Conservation (phyloP, 2,329 filamentous ascomycete genomes). For the Colletotrichum sansevieriae region DNA sequence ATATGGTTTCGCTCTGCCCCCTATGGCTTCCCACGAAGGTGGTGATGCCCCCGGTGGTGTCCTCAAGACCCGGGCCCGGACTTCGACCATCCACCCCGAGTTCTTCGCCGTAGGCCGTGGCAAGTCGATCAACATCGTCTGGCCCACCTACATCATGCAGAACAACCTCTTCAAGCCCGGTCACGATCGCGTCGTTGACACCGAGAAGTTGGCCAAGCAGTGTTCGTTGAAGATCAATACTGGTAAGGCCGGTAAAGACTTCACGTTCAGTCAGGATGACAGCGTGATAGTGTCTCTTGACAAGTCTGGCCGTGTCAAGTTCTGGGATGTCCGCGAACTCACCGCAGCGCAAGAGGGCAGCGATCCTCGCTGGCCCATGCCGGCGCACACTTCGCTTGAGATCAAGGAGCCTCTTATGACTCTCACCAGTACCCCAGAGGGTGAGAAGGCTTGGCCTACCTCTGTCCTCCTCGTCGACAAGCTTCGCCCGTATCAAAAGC, state of each 20-base stretch:
- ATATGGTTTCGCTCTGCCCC: slow-evolving; percentile 90
- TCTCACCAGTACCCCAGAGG: slow-evolving; percentile 85
- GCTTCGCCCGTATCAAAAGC: slow-evolving; percentile 90
- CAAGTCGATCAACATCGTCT: slow-evolving; percentile 94
- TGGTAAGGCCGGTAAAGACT: slow-evolving; percentile 98
- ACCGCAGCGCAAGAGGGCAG: slow-evolving; percentile 66
- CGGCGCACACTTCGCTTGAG: slow-evolving; percentile 74
- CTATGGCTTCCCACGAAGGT: slow-evolving; percentile 86
- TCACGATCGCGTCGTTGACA: slow-evolving; percentile 81
- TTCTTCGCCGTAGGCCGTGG: slow-evolving; percentile 96
- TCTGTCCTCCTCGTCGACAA: slow-evolving; percentile 98
- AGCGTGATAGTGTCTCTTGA: slow-evolving; percentile 94
- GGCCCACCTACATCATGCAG: slow-evolving; percentile 73
- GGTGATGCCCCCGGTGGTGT: slow-evolving; percentile 93
- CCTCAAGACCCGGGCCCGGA: slow-evolving; percentile 93
- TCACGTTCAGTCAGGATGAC: slow-evolving; percentile 97
- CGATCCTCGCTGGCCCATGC: slow-evolving; percentile 64
- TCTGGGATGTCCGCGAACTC: slow-evolving; percentile 95
- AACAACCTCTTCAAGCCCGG: slow-evolving; percentile 74
- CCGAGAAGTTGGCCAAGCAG: slow-evolving; percentile 87
- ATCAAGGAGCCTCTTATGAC: slow-evolving; percentile 89
- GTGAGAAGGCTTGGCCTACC: slow-evolving; percentile 96
- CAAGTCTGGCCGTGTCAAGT: slow-evolving; percentile 95
- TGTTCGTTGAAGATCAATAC: slow-evolving; percentile 94
- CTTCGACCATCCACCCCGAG: slow-evolving; percentile 88